Evolutionary conservation across 192 early-diverging fungal genomes (phyloP), one percentile per base, ranked within the genome.

Genomic region (Podila epigama): DNA sequence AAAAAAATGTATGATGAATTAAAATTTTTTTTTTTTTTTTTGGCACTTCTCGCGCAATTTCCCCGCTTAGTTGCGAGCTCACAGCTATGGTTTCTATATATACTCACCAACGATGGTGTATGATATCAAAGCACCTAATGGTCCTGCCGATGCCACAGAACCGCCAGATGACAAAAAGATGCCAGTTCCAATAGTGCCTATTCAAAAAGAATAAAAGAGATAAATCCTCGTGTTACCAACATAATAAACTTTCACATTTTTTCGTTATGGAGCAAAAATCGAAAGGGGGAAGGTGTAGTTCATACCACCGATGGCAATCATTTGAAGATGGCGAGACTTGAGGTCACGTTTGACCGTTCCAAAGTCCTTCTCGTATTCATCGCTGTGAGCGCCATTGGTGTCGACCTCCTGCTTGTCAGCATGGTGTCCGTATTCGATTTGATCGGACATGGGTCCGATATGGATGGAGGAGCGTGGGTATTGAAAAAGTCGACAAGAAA

Each of bases 111-210:
- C 20, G 44, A 88, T 62, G 15, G 75, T 40, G 64, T 91, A 96
- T 18, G 93, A 89, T 7, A 92, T 55, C 58, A 96, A 81, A 3
- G 89, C 84, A 34, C 94, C 94, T 9, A 85, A 84, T 4, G 94
- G 92, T 0, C 94, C 94, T 1, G 90, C 92, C 0, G 70, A 61
- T 1, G 90, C 86, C 25, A 96, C 82, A 18, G 91, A 88, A 8
- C 80, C 72, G 48, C 90, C 93, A 57, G 88, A 88, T 27, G 92
- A 90, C 63, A 94, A 81, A 70, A 94, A 94, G 22, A 94, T 78
- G 36, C 94, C 94, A 7, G 94, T 95, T 28, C 58, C 58, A 41
- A 60, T 60, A 8, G 41, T 60, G 58, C 58, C 44, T 48, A 48
- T n/a, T n/a, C n/a, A n/a, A n/a, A n/a, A n/a, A n/a, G 16, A 22